Conservation (phyloP, 352 stramenopile genomes). For the Blastocystis sp. region DNA sequence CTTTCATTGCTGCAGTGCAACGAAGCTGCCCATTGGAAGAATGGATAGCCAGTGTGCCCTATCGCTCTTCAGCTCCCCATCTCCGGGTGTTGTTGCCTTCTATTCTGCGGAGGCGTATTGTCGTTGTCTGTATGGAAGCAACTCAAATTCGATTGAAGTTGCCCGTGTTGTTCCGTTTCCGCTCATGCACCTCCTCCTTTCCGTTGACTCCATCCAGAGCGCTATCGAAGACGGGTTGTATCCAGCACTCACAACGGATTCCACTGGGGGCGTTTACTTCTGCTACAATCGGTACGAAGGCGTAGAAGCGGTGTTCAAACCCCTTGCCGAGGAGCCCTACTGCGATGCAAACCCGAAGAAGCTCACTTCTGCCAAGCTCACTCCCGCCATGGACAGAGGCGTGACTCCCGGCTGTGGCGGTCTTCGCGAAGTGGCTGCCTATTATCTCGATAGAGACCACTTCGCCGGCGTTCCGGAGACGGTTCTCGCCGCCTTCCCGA, state of each 20-base stretch:
- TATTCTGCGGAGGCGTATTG: no score
- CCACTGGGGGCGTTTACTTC: constrained; percentile 77
- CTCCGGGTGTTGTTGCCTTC: no score
- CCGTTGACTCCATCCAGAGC: neutral
- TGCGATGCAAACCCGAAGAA: constrained; percentile 76
- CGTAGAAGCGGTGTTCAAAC: constrained; percentile 70
- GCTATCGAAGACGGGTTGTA: neutral
- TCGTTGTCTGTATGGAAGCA: no score
- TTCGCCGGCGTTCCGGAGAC: constrained; percentile 82
- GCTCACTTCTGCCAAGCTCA: neutral
- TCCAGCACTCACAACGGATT: constrained; percentile 70
- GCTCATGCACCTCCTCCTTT: no score
- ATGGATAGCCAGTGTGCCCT: no score
- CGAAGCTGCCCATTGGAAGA: no score
- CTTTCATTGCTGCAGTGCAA: no score
- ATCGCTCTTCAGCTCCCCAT: no score
- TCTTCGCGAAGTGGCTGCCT: constrained; percentile 79
- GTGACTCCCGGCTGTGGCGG: constrained; percentile 76
- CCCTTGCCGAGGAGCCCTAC: constrained; percentile 51
- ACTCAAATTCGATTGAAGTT: no score
- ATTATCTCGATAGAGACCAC: constrained; percentile 77
- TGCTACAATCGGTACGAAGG: constrained; percentile 73
- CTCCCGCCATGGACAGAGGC: neutral
- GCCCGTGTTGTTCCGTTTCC: no score
- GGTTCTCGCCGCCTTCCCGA: constrained; percentile 71